Conservation (phyloP, 192 early-diverging fungal species). For the Gonapodya prolifera region DNA sequence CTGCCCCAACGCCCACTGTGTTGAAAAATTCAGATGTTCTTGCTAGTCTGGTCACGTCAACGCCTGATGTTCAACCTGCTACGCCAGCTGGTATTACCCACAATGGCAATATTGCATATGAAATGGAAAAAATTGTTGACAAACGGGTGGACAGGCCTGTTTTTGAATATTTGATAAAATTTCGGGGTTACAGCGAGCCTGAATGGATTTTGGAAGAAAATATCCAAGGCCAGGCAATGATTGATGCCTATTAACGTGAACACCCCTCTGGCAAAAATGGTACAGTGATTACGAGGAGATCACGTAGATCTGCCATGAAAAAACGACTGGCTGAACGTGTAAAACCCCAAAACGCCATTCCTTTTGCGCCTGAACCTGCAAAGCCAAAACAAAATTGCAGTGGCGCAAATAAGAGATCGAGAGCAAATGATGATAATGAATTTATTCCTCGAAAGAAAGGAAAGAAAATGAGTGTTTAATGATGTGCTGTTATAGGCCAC, state of each 20-base stretch:
- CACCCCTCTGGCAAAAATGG: background rate
- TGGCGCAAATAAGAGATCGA: no score
- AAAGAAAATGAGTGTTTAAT: no score
- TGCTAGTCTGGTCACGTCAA: background rate
- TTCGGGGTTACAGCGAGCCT: background rate
- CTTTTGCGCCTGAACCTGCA: no score
- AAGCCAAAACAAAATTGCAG: no score
- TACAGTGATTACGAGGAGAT: no score
- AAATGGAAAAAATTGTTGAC: no score
- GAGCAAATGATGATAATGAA: no score
- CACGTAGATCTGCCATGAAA: no score
- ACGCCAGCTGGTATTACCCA: background rate
- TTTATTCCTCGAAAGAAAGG: no score
- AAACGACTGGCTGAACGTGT: no score
- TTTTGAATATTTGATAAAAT: background rate
- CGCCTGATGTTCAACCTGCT: background rate
- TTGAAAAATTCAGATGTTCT: background rate
- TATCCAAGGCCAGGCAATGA: background rate
- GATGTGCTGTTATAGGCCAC: no score
- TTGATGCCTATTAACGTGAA: background rate
- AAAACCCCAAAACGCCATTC: no score
- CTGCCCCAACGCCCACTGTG: background rate
- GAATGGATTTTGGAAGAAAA: background rate
- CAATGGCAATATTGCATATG: background rate
- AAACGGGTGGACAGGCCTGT: background rate